Evolutionary conservation across 139 green algal genomes (phyloP).

Genomic region (Zygnema cylindricum): DNA sequence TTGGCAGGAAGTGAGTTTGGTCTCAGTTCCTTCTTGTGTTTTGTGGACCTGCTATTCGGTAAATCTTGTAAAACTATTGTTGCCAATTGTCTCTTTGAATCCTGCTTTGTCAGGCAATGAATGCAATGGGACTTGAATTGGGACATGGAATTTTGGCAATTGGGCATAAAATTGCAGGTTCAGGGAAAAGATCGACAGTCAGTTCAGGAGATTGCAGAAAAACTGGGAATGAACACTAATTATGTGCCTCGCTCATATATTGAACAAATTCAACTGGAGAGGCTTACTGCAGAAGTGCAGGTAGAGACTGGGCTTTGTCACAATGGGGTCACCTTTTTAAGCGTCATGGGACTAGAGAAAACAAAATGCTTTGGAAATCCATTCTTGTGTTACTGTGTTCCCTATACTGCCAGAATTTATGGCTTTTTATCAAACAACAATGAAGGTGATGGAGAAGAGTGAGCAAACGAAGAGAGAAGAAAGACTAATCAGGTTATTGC

Average conservation of each 20-base stretch:
- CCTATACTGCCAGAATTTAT: background rate
- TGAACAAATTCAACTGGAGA: constrained; percentile 80
- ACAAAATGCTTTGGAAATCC: background rate
- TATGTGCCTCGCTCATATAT: constrained; percentile 93
- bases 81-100: too few relatives aligned
- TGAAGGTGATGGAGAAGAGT: background rate
- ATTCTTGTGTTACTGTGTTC: background rate
- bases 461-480: background rate
- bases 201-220: constrained; percentile 71
- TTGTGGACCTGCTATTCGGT: too few relatives aligned
- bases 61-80: too few relatives aligned
- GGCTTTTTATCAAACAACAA: background rate
- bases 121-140: too few relatives aligned
- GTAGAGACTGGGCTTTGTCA: constrained; percentile 6
- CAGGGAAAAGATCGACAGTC: constrained; percentile 79
- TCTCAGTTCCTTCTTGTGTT: too few relatives aligned
- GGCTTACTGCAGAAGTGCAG: constrained; percentile 63
- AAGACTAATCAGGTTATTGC: background rate
- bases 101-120: too few relatives aligned
- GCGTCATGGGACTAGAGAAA: background rate
- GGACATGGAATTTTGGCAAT: too few relatives aligned
- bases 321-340: background rate
- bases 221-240: constrained; percentile 81
- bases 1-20: too few relatives aligned
- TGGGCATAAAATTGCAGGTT: constrained; percentile 64